These are phyloP conservation scores for Pleoardoris graminearum DNA, from an alignment of 2,329 filamentous ascomycete species.

Conservation along the genomic window DNA sequence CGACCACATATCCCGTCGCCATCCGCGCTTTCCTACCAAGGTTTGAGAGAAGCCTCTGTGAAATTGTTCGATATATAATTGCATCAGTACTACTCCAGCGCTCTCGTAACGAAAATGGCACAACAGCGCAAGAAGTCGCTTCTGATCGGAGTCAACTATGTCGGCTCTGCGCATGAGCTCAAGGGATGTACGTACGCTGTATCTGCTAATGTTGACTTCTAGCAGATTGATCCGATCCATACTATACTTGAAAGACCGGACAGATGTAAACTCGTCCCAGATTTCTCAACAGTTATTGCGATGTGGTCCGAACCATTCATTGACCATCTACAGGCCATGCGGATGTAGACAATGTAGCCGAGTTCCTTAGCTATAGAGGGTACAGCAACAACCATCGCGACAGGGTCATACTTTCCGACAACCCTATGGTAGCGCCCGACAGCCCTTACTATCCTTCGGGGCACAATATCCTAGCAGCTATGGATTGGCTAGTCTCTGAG, in stretches of 20 bases:
- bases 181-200: constrained; percentile 45
- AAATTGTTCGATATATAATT: no score
- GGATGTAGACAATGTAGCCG: constrained; percentile 54
- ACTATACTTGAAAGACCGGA: no score
- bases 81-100: no score
- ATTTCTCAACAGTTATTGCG: not conserved
- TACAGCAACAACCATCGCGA: constrained; percentile 48
- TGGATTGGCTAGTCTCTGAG: constrained; percentile 61
- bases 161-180: constrained; percentile 49
- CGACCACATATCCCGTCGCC: not conserved
- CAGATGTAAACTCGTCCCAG: no score
- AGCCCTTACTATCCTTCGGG: constrained; percentile 46
- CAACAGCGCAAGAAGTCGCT: constrained; percentile 52
- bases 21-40: not conserved
- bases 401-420: constrained; percentile 53
- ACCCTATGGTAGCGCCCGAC: constrained; percentile 31
- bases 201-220: not conserved
- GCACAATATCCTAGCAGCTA: constrained; percentile 56
- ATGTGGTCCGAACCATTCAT: not conserved
- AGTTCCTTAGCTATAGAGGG: constrained; percentile 50
- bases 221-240: not conserved
- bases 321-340: constrained; percentile 35
- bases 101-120: not conserved
- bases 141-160: constrained; percentile 59
- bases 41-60: not conserved